These are phyloP conservation scores for Fusarium protoensiforme DNA, from an alignment of 2,329 filamentous ascomycete species.

Conservation along the genomic window DNA sequence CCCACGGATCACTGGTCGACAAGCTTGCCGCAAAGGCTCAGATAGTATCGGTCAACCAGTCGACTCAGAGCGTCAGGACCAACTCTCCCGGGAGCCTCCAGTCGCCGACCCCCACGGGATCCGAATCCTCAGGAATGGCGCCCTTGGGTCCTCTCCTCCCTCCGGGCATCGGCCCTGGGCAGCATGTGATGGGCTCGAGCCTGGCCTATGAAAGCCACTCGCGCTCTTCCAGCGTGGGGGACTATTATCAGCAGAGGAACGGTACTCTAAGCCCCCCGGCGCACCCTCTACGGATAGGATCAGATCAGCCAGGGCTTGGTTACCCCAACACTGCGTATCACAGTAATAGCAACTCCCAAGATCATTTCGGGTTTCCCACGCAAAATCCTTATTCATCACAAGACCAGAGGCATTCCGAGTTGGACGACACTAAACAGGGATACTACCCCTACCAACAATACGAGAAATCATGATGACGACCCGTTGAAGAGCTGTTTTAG, in stretches of 20 bases:
- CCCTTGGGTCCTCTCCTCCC: slow-evolving; percentile 30
- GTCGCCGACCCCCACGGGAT: slow-evolving; percentile 26
- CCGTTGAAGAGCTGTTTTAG: neutral
- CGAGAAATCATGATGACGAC: slow-evolving; percentile 3
- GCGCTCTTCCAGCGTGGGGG: slow-evolving; percentile 15
- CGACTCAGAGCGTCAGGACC: slow-evolving; percentile 23
- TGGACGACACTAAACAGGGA: slow-evolving; percentile 17
- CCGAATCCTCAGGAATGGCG: slow-evolving; percentile 19
- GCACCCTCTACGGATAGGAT: neutral
- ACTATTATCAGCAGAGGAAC: slow-evolving; percentile 15
- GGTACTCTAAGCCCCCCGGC: slow-evolving; percentile 5
- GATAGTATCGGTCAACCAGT: slow-evolving; percentile 26
- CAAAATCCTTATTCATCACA: slow-evolving; percentile 27
- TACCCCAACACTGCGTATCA: slow-evolving; percentile 34
- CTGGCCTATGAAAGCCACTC: slow-evolving; percentile 16
- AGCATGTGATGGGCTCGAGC: slow-evolving; percentile 12
- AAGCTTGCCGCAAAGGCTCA: slow-evolving; percentile 57
- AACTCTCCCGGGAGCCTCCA: slow-evolving; percentile 16
- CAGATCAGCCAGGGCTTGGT: slow-evolving; percentile 16
- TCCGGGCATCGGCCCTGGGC: slow-evolving; percentile 13
- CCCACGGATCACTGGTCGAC: slow-evolving; percentile 77
- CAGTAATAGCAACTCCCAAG: slow-evolving; percentile 30
- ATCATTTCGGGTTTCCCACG: slow-evolving; percentile 34
- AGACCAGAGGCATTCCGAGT: slow-evolving; percentile 16
- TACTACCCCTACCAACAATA: slow-evolving; percentile 11